phyloP scores from a whole-genome alignment of 2,329 filamentous ascomycete genomes.

The Colletotrichum phormii region DNA sequence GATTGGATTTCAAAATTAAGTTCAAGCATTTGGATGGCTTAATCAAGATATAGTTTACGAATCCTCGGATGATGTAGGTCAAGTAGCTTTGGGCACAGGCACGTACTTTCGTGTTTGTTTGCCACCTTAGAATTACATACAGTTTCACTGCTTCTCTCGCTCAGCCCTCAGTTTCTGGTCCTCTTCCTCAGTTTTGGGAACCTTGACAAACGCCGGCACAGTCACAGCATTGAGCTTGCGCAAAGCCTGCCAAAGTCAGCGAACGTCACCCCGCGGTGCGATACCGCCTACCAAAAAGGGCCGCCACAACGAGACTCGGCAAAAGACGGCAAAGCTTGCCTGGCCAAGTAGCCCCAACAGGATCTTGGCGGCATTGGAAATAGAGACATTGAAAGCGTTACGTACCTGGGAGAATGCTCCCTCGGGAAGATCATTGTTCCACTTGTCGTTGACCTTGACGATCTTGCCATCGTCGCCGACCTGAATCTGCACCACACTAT shows the following conservation, averaged over 20 bases:
- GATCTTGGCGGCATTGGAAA: neutral
- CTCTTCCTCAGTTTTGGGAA: constrained; percentile 50
- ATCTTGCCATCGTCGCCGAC: constrained; percentile 49
- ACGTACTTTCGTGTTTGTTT: too few relatives aligned
- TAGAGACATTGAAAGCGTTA: constrained; percentile 23
- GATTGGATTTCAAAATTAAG: too few relatives aligned
- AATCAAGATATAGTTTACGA: too few relatives aligned
- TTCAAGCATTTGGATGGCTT: too few relatives aligned
- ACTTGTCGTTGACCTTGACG: constrained; percentile 49
- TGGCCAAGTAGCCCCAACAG: constrained; percentile 1
- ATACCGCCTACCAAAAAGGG: constrained; percentile 36
- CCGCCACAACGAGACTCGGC: constrained; percentile 39
- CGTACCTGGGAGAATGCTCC: constrained; percentile 48
- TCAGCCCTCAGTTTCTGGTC: constrained; percentile 46
- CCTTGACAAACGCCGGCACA: constrained; percentile 48
- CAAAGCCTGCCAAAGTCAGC: constrained; percentile 43
- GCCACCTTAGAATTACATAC: too few relatives aligned
- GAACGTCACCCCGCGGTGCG: neutral
- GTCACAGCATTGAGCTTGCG: constrained; percentile 51
- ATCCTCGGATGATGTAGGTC: too few relatives aligned
- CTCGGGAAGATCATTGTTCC: constrained; percentile 51
- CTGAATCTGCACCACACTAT: constrained; percentile 46
- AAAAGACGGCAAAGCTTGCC: constrained; percentile 23
- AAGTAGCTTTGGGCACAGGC: too few relatives aligned
- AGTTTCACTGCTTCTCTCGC: constrained; percentile 39